These are phyloP conservation scores for Boletus rex-veris DNA, from an alignment of 768 basidiomycete genomes.

Conservation along the genomic window DNA sequence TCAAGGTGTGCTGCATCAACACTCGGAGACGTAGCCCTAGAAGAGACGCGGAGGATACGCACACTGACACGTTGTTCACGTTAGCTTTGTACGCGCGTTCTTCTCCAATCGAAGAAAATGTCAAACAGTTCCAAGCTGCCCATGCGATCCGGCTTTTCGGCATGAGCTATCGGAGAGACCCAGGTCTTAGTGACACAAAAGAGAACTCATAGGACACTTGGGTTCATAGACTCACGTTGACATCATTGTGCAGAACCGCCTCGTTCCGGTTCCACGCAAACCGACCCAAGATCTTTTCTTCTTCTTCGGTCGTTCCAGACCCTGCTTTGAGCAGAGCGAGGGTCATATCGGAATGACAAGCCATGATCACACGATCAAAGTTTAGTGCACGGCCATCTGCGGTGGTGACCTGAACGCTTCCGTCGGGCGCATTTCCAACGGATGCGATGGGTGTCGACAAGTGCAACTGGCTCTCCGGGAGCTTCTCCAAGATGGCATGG, in stretches of 20 bases:
- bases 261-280: conserved; percentile 70
- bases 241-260: conserved; percentile 64
- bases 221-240: conserved; percentile 39
- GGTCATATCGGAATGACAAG: conserved; percentile 68
- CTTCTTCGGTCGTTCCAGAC: conserved; percentile 45
- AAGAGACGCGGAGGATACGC: conserved; percentile 21
- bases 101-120: conserved; percentile 39
- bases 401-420: conserved; percentile 45
- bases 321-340: conserved; percentile 41
- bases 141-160: conserved; percentile 57
- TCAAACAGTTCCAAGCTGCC: conserved; percentile 82
- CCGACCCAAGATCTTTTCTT: conserved; percentile 50
- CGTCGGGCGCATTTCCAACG: conserved; percentile 32
- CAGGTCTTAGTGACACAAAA: neutral
- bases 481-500: conserved; percentile 50
- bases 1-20: neutral
- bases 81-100: conserved; percentile 42
- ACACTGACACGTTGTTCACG: conserved; percentile 61
- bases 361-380: conserved; percentile 73
- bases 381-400: conserved; percentile 39
- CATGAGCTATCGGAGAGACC: conserved; percentile 50
- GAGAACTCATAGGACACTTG: neutral
- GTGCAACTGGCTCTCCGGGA: conserved; percentile 54
- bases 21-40: neutral
- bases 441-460: conserved; percentile 54